These are phyloP conservation scores for Coniochaeta ligniaria DNA, from an alignment of 2,329 filamentous ascomycete genomes.

Conservation along the genomic window DNA sequence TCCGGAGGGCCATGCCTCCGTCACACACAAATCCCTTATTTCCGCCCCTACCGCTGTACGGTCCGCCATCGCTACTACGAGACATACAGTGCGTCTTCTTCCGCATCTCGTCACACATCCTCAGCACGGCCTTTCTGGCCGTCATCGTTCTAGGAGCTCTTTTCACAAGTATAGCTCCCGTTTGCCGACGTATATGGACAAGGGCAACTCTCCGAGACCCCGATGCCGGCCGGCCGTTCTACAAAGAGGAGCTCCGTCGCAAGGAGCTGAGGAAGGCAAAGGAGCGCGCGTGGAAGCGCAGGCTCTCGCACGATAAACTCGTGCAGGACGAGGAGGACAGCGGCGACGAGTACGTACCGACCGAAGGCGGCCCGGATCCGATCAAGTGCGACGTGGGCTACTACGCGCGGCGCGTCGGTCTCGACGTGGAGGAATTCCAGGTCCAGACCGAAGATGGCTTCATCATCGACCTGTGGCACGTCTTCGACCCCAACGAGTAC, in stretches of 20 bases:
- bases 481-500: conserved; percentile 77
- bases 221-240: conserved; percentile 57
- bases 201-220: conserved; percentile 54
- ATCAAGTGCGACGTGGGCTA: conserved; percentile 74
- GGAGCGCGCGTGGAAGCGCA: conserved; percentile 55
- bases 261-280: conserved; percentile 47
- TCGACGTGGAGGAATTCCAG: conserved; percentile 75
- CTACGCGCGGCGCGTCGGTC: conserved; percentile 79
- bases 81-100: conserved; percentile 61
- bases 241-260: conserved; percentile 62
- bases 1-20: conserved; percentile 47
- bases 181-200: conserved; percentile 40
- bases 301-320: conserved; percentile 25
- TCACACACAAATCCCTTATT: conserved; percentile 75
- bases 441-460: conserved; percentile 95
- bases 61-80: conserved; percentile 60
- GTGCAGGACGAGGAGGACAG: conserved; percentile 36
- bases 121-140: conserved; percentile 71
- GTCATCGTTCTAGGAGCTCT: conserved; percentile 70
- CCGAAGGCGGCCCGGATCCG: conserved; percentile 74
- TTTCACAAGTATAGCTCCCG: conserved; percentile 55
- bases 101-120: conserved; percentile 60
- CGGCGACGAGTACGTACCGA: conserved; percentile 57
- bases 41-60: conserved; percentile 76
- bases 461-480: conserved; percentile 80